Base-by-base conservation (phyloP, 1,284 basidiomycete species). In the Exsudoporus floridanus region DNA sequence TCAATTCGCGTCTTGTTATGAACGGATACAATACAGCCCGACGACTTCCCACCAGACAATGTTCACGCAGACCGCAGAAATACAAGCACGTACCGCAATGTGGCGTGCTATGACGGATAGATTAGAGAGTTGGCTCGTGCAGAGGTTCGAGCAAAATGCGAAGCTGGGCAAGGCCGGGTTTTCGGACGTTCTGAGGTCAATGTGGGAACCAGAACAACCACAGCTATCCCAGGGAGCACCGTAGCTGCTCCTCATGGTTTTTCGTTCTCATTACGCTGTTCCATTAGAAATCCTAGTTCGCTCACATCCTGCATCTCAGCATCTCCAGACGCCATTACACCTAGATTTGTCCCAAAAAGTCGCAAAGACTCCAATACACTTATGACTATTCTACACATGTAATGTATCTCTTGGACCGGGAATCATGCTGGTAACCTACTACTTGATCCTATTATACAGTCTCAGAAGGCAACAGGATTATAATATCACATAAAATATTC, bases 101-200 rank as follows among this genome's bases (percentile, higher is more conserved):
- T 94, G 91, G 83, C 77, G 85, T 58, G 81, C 82, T 44, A 82
- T 90, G 43, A 87, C 92, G 16, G 85, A 92, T 69, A 81, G 82
- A 60, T 75, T 96, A 41, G 93, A 96, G 74, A 77, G 77, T 62
- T 93, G 88, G 79, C 81, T 92, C 53, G 84, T 87, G 27, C 84
- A 93, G 70, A 80, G 92, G 51, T 95, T 95, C 62, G 86, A 90
- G 68, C 84, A 90, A 69, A 96, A 96, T 65, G 93, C 93, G 2
- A 86, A 86, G 40, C 74, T 88, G 25, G 93, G 93, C 46, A 92
- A 92, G 71, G 74, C 85, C 49, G 93, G 88, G 10, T 94, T 96
- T 70, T 89, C 91, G 49, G 89, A 92, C 69, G 92, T 96, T 25
- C 72, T 96, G 57, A 77, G 85, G 61, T 79, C 78, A 56, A 69